Evolutionary conservation across 176 grass and related monocot species (phyloP).

Genomic region (Puya raimondii): DNA sequence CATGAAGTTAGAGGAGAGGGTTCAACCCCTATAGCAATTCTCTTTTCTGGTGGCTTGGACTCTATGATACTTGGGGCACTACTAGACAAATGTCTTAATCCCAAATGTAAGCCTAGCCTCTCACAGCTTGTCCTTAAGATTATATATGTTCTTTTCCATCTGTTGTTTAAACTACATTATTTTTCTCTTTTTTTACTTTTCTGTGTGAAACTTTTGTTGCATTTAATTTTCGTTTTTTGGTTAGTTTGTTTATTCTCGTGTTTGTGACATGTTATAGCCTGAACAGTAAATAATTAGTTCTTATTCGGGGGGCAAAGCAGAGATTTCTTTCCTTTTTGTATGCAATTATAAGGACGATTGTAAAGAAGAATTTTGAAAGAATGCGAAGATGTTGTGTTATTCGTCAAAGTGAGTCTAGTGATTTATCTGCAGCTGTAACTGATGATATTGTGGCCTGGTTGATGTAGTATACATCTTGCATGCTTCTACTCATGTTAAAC

Average conservation of each 20-base stretch:
- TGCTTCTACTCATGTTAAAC: neutral
- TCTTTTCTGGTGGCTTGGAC: slow-evolving; percentile 92
- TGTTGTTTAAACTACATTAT: neutral
- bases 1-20: slow-evolving; percentile 31
- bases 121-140: neutral
- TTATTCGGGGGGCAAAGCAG: no score
- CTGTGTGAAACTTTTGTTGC: neutral
- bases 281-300: no score
- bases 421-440: no score
- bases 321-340: no score
- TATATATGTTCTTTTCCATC: neutral
- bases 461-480: neutral
- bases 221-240: no score
- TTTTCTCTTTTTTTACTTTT: slow-evolving; percentile 11
- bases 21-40: slow-evolving; percentile 63
- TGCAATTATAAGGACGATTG: no score
- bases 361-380: no score
- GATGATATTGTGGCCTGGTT: neutral
- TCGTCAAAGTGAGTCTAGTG: no score
- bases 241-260: no score
- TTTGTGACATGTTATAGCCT: no score
- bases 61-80: slow-evolving; percentile 93
- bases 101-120: slow-evolving; percentile 50
- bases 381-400: no score
- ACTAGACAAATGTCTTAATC: slow-evolving; percentile 61